A percentile compares a stretch with the other conserved stretches of the same genome.
These are phyloP conservation scores for Pyrenophora tritici-repentis DNA, from an alignment of 2,329 filamentous ascomycete genomes.

Conservation along the genomic window DNA sequence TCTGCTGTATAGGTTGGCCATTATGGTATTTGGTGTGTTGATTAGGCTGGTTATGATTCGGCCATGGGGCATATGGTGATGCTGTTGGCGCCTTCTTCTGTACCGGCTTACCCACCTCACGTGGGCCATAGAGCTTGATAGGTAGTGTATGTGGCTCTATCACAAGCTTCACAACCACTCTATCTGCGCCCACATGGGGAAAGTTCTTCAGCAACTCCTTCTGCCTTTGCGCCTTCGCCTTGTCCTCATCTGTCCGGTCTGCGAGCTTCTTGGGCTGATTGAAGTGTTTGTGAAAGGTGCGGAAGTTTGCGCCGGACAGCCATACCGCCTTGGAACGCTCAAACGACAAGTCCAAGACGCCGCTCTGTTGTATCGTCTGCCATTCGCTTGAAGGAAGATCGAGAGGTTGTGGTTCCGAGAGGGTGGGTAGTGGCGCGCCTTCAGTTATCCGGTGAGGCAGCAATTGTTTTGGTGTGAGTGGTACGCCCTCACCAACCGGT, in stretches of 20 bases:
- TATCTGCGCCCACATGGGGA: slow-evolving; percentile 39
- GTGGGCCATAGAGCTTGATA: slow-evolving; percentile 53
- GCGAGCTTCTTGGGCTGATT: slow-evolving; percentile 45
- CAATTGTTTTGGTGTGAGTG: slow-evolving; percentile 21
- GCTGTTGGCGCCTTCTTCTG: slow-evolving; percentile 37
- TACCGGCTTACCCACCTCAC: slow-evolving; percentile 29
- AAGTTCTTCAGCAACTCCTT: slow-evolving; percentile 51
- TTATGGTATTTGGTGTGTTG: slow-evolving; percentile 35
- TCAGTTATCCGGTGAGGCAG: slow-evolving; percentile 68
- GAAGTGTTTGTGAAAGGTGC: slow-evolving; percentile 45
- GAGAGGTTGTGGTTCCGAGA: slow-evolving; percentile 68
- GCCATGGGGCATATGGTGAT: slow-evolving; percentile 42
- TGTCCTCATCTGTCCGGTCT: slow-evolving; percentile 69
- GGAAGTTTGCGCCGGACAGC: slow-evolving; percentile 46
- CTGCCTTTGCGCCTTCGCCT: slow-evolving; percentile 65
- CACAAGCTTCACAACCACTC: slow-evolving; percentile 55
- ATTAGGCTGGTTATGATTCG: slow-evolving; percentile 38
- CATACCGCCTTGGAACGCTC: slow-evolving; percentile 67
- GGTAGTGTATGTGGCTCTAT: slow-evolving; percentile 82
- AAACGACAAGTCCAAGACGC: slow-evolving; percentile 75
- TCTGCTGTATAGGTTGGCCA: slow-evolving; percentile 21
- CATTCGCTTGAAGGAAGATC: slow-evolving; percentile 69
- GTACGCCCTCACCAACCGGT: slow-evolving; percentile 22
- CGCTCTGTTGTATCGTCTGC: slow-evolving; percentile 76
- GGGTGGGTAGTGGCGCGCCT: slow-evolving; percentile 72